These are phyloP conservation scores for Rhynchosporium agropyri DNA, from an alignment of 2,329 filamentous ascomycete species.

Conservation along the genomic window DNA sequence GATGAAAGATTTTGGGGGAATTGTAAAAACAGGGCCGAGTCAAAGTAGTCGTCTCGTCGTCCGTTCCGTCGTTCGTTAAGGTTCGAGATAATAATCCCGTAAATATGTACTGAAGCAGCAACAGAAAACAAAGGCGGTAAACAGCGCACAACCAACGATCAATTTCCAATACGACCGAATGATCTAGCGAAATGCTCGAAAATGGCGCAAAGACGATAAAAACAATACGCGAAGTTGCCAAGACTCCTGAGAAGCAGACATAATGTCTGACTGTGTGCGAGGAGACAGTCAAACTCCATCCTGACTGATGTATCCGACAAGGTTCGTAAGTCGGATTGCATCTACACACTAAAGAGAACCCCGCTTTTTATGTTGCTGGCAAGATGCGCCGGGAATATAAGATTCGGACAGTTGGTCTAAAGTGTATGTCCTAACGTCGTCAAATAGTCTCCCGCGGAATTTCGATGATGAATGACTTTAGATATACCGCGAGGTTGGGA, in stretches of 20 bases:
- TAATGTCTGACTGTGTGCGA: constrained; percentile 21
- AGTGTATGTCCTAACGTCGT: constrained; percentile 40
- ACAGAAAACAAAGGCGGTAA: constrained; percentile 18
- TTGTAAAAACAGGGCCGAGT: constrained; percentile 32
- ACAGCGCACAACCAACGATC: constrained; percentile 24
- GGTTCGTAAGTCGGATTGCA: constrained; percentile 27
- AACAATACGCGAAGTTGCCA: constrained; percentile 12
- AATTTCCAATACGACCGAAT: constrained; percentile 8
- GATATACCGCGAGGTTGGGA: constrained; percentile 33
- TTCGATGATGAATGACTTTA: constrained; percentile 28
- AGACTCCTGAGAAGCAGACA: constrained; percentile 24
- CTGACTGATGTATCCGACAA: constrained; percentile 25
- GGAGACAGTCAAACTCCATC: constrained; percentile 27
- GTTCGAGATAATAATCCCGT: constrained; percentile 19
- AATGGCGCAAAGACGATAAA: constrained; percentile 33
- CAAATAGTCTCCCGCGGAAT: constrained; percentile 26
- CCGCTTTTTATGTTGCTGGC: constrained; percentile 26
- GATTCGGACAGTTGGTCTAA: constrained; percentile 30
- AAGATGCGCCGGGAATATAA: constrained; percentile 26
- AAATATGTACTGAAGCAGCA: constrained; percentile 35
- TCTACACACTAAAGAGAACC: constrained; percentile 29
- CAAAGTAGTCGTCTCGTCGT: constrained; percentile 30
- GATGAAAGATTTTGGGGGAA: constrained; percentile 32
- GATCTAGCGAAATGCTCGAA: constrained; percentile 13
- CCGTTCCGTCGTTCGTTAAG: constrained; percentile 21